phyloP scores from a whole-genome alignment of 305 asterid species.

The Fraxinus sp. region DNA sequence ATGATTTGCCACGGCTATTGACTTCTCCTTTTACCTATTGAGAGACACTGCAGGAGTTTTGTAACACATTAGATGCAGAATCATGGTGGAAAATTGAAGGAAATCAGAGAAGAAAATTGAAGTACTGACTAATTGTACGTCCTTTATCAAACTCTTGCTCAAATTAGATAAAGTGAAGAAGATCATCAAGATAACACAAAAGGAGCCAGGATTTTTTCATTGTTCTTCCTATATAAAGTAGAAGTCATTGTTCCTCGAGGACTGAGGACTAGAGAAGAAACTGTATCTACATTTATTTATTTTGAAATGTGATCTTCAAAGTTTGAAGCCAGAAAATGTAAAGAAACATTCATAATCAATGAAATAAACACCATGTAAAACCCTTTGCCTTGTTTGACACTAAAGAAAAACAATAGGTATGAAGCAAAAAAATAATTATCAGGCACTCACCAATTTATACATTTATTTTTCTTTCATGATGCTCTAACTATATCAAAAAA shows the following conservation, averaged over 20 bases:
- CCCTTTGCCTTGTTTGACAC: background rate
- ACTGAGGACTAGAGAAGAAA: background rate
- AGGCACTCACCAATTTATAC: background rate
- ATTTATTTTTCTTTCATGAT: background rate
- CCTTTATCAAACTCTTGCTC: background rate
- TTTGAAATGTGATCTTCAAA: background rate
- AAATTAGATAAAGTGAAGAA: background rate
- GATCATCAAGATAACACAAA: conserved; percentile 5
- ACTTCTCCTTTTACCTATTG: conserved; percentile 8
- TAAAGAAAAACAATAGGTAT: background rate
- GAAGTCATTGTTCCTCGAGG: background rate
- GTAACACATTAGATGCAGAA: conserved; percentile 12
- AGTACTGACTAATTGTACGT: background rate
- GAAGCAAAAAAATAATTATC: background rate
- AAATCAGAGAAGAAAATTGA: background rate
- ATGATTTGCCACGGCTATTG: conserved; percentile 37
- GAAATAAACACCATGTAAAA: background rate
- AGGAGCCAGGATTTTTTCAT: background rate
- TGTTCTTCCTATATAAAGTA: background rate
- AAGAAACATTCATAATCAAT: background rate
- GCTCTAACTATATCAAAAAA: background rate
- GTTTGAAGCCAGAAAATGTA: background rate
- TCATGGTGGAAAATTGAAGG: conserved; percentile 3
- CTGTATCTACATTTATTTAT: background rate
- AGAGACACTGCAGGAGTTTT: conserved; percentile 39